phyloP scores from a whole-genome alignment of 352 stramenopile species.

The Phytophthora palmivora region DNA sequence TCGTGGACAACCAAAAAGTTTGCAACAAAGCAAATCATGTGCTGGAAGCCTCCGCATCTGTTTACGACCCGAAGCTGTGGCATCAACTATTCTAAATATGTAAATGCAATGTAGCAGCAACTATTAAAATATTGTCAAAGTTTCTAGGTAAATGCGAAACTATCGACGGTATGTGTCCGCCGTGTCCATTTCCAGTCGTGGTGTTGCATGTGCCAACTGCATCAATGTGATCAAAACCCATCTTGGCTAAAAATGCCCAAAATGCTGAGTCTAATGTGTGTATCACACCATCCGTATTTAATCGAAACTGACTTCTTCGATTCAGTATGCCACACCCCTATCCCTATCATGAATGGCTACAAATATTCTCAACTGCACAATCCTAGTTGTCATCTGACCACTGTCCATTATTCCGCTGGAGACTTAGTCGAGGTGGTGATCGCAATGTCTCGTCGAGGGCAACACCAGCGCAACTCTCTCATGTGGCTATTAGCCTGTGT shows the following conservation, averaged over 20 bases:
- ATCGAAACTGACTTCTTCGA: conserved; percentile 5
- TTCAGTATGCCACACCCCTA: conserved; percentile 12
- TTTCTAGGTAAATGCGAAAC: too few species aligned
- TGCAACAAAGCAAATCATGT: not conserved
- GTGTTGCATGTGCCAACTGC: not conserved
- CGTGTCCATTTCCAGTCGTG: conserved; percentile 3
- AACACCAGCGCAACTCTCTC: conserved; percentile 24
- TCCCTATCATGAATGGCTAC: not conserved
- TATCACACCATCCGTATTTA: conserved; percentile 17
- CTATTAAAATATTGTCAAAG: too few species aligned
- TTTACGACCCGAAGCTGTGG: too few species aligned
- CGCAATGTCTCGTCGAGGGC: not conserved
- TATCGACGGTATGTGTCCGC: too few species aligned
- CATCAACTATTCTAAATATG: not conserved
- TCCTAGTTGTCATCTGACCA: not conserved
- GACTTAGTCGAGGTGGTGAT: not conserved
- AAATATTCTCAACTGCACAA: conserved; percentile 2
- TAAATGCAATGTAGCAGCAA: too few species aligned
- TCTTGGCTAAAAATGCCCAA: too few species aligned
- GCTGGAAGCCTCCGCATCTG: not conserved
- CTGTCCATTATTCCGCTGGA: conserved; percentile 15
- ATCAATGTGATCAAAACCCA: too few species aligned
- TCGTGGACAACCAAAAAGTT: not conserved
- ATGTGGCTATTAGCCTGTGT: conserved; percentile 47
- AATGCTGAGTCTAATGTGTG: not conserved